Base-by-base conservation (phyloP, 441 rosid genomes). In the Rhodomyrtus psidioides region DNA sequence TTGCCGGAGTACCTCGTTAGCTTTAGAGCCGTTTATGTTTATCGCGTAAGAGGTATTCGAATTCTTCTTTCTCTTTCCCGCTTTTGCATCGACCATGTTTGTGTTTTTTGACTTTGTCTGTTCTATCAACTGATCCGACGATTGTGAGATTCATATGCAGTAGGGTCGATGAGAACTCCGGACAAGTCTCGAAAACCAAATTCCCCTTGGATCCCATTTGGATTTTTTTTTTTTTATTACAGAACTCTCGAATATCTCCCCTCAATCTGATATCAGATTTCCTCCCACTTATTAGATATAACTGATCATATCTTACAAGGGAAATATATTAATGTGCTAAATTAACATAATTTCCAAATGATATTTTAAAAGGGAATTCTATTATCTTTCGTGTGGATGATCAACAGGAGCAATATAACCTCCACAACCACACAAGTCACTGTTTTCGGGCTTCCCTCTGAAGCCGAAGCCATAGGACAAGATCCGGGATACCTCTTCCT, bases 161-260 rank as follows among this genome's bases (percentile, higher is more conserved):
- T 87, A 93, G 95, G 90, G 17, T 90, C 89, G 65, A 65, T 82
- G 62, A 85, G 86, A 74, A 84, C 17, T 82, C 86, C 83, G n/a
- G 86, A 89, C 79, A n/a, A 87, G 6, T 23, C 84, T 83, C 90
- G 88, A 39, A 87, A 59, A 74, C 91, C 93, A 57, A 93, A 90
- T 88, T 96, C 97, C 2, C 97, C 99, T 24, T 94, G 96, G 96
- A 91, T 94, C 92, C 92, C 99, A 13, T 93, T 97, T 89, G 91
- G 96, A 44, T 89, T 87, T 83, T 91, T 97, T 58, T n/a, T n/a
- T n/a, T n/a, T n/a, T n/a, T n/a, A 93, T 95, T 85, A 89, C 94
- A 12, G 90, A 91, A 55, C 92, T 97, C 30, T 91, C 98, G 0
- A 91, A 93, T 92, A 92, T 91, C 82, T 85, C 95, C 83, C 89